These are phyloP conservation scores for Candolleomyces eurysporus DNA, from an alignment of 768 basidiomycete species.

Conservation along the genomic window DNA sequence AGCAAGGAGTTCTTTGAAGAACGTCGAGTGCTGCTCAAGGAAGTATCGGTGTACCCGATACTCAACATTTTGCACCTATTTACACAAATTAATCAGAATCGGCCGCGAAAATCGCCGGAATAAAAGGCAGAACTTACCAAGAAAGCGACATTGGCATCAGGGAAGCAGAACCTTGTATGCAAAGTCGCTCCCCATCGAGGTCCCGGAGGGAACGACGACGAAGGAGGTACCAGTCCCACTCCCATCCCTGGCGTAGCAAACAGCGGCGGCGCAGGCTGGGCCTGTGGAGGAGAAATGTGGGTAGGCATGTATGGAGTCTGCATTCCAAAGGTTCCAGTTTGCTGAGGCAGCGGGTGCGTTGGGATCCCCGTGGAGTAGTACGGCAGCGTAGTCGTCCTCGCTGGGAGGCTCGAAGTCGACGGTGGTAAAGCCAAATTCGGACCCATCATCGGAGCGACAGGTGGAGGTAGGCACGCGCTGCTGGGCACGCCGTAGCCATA, in stretches of 20 bases:
- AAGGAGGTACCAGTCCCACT: neutral
- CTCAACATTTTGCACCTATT: constrained; percentile 19
- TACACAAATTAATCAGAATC: neutral
- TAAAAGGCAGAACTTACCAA: constrained; percentile 1
- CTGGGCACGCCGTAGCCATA: neutral
- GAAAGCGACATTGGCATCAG: constrained; percentile 6
- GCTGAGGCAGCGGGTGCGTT: neutral
- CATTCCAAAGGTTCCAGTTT: neutral
- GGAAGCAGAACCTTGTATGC: constrained; percentile 7
- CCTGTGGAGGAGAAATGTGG: neutral
- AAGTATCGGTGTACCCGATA: constrained; percentile 26
- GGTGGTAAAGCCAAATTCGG: neutral
- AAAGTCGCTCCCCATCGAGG: neutral
- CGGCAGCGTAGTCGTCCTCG: neutral
- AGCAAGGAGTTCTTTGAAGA: constrained; percentile 32
- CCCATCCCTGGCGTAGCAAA: neutral
- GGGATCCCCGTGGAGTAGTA: neutral
- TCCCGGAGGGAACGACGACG: neutral
- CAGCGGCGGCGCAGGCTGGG: neutral
- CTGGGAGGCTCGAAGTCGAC: neutral
- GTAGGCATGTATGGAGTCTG: neutral
- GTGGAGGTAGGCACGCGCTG: neutral
- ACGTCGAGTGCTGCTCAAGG: constrained; percentile 25
- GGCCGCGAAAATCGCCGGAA: neutral
- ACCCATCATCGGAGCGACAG: neutral